Base-by-base conservation (phyloP, 139 green algal genomes). In the Trebouxia sp. region DNA sequence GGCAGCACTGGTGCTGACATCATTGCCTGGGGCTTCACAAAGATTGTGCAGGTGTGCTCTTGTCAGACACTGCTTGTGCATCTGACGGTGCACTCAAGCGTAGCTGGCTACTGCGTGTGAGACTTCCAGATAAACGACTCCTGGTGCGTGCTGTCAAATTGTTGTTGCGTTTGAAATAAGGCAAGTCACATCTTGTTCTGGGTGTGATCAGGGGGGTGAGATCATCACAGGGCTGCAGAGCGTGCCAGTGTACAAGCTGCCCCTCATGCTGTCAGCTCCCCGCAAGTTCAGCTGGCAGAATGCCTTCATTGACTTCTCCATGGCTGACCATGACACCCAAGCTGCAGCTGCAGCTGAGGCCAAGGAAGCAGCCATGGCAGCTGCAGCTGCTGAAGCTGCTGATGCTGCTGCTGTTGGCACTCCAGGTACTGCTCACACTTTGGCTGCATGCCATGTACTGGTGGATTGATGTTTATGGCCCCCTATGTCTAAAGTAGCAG, bases 241-340 rank as follows among this genome's bases (percentile, higher is more conserved):
- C 56, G 39, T 89, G 48, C 87, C 88, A 6, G 76, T 93, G 47
- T 88, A 86, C 77, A 82, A 85, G 39, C 82, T 92, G 38, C 90
- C 88, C 1, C 67, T 93, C 32, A 69, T 89, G 85, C 86, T 92
- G 39, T 78, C 76, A 6, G 88, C 88, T 5, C 76, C 79, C 55
- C 86, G 86, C 56, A 89, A 90, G 72, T 90, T 90, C 78, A 83
- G 75, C 7, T 92, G 83, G 78, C 82, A 90, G 26, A 72, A 75
- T 48, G 89, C 89, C 38, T 83, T 86, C 66, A 67, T 92, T 38
- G 82, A 91, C 11, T 87, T 90, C 30, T 75, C 48, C 79, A 41
- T 87, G 43, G 41, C 67, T 30, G 74, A 79, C 47, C 74, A 65
- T 35, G 74, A 65, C 43, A 67, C 47, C 3, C 28, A 65, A 32